Evolutionary conservation across 805 yeast species (phyloP).

Genomic region (Yamadazyma ubonensis): DNA sequence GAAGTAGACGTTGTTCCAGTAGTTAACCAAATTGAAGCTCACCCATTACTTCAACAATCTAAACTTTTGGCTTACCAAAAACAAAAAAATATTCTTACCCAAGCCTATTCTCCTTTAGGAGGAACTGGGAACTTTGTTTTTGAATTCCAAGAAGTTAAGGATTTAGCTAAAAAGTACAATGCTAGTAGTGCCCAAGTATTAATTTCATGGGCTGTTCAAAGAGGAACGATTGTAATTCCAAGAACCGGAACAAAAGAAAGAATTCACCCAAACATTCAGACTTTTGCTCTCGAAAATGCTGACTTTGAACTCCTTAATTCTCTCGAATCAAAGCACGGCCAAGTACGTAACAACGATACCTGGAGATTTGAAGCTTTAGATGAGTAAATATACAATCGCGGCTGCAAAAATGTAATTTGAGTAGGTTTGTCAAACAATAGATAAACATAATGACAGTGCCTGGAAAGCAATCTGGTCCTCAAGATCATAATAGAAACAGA

Average conservation of each 20-base stretch:
- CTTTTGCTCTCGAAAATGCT: conserved; percentile 30
- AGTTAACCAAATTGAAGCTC: conserved; percentile 77
- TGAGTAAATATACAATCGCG: conserved; percentile 4
- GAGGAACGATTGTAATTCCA: conserved; percentile 74
- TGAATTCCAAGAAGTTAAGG: conserved; percentile 49
- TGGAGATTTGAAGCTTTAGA: conserved; percentile 11
- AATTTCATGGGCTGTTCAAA: conserved; percentile 82
- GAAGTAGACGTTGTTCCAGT: conserved; percentile 52
- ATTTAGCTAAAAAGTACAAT: conserved; percentile 55
- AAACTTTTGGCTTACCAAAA: conserved; percentile 59
- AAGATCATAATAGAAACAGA: no score
- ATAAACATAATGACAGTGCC: background rate
- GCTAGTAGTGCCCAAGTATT: conserved; percentile 66
- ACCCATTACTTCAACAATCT: conserved; percentile 80
- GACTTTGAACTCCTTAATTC: conserved; percentile 23
- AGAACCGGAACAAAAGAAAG: conserved; percentile 69
- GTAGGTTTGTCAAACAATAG: no score
- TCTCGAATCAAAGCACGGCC: conserved; percentile 11
- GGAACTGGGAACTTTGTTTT: conserved; percentile 75
- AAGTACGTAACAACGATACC: conserved; percentile 11
- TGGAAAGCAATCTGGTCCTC: no score
- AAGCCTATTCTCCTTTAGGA: conserved; percentile 82
- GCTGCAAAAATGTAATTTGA: background rate
- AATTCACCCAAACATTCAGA: conserved; percentile 54
- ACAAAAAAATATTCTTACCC: conserved; percentile 56